Conservation (phyloP, 1,284 basidiomycete genomes). For the Butyriboletus appendiculatus region DNA sequence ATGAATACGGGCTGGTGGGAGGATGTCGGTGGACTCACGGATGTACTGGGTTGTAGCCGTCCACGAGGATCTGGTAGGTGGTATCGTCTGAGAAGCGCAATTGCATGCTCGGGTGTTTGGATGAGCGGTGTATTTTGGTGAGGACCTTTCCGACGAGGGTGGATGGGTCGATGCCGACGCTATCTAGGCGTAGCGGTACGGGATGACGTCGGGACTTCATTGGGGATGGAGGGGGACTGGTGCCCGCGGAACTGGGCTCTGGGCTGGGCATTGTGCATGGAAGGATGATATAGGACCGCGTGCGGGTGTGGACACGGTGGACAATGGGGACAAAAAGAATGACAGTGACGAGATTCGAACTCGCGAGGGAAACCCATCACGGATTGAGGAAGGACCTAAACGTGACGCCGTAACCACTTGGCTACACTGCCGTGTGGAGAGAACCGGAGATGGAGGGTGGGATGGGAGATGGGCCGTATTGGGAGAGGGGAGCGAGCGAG, state of each 20-base stretch:
- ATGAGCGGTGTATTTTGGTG: slow-evolving; percentile 48
- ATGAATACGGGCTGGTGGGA: not conserved
- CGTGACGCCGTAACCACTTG: slow-evolving; percentile 65
- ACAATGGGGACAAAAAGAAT: slow-evolving; percentile 29
- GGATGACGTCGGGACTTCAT: slow-evolving; percentile 34
- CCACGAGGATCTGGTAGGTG: slow-evolving; percentile 57
- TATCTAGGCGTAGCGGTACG: slow-evolving; percentile 35
- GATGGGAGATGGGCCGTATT: not conserved
- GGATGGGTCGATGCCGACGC: slow-evolving; percentile 48
- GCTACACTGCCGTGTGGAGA: slow-evolving; percentile 49
- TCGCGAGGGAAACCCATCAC: slow-evolving; percentile 63
- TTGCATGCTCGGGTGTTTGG: slow-evolving; percentile 56
- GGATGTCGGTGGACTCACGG: slow-evolving; percentile 27
- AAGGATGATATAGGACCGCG: slow-evolving; percentile 3
- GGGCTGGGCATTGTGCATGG: slow-evolving; percentile 15
- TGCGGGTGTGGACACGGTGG: not conserved
- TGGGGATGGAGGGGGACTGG: slow-evolving; percentile 27
- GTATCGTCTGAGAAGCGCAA: slow-evolving; percentile 56
- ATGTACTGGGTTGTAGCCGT: slow-evolving; percentile 58
- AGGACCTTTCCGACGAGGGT: slow-evolving; percentile 54
- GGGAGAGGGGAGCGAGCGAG: not conserved
- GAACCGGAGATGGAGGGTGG: fast-evolving
- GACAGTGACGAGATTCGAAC: slow-evolving; percentile 66
- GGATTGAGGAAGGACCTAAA: slow-evolving; percentile 48
- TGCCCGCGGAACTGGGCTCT: slow-evolving; percentile 14